Evolutionary conservation across 2,329 filamentous ascomycete genomes (phyloP), one percentile per base, ranked within the genome.

Genomic region (Fusarium newnesense): DNA sequence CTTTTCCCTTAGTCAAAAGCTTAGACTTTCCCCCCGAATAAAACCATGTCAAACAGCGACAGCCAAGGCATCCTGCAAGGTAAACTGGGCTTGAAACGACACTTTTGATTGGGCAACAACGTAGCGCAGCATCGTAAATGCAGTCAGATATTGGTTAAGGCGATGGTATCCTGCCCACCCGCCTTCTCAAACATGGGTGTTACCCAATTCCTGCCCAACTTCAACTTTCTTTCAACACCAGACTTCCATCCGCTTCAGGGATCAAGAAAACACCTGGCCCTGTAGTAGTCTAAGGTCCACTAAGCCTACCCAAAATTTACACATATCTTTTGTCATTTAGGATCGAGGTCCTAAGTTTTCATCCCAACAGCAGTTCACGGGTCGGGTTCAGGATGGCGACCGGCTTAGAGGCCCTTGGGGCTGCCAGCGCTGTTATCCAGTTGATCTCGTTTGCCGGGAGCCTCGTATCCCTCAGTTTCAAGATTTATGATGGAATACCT

Each of bases 1-100:
- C 4, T 13, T 28, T 64, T 90, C 87, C 69, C 12, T 49, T 30
- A 4, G 13, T 24, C 1, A 32, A 4, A n/a, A 7, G 28, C 19
- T n/a, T 24, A 24, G 24, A 24, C 24, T 24, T 24, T 24, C 24
- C 24, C 24, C 24, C 24, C 13, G 13, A 7, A 16, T 16, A n/a
- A 11, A 49, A 4, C 18, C 18, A 18, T 30, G 13, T 15, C 44
- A 30, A 50, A 15, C 30, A 50, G 9, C 21, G 5, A 26, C 2
- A 40, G 36, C 19, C 50, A 40, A 39, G 36, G 36, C 50, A 39
- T 12, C 12, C 24, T 30, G 24, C 13, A 40, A 39, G 26, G 36
- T 7, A 16, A 53, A 40, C 16, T 5, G 11, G 50, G 50, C 19
- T 30, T 44, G 42, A 19, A 26, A 6, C 11, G 10, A 5, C 16